phyloP scores from a whole-genome alignment of 257 asterid genomes.

The Avicennia marina region DNA sequence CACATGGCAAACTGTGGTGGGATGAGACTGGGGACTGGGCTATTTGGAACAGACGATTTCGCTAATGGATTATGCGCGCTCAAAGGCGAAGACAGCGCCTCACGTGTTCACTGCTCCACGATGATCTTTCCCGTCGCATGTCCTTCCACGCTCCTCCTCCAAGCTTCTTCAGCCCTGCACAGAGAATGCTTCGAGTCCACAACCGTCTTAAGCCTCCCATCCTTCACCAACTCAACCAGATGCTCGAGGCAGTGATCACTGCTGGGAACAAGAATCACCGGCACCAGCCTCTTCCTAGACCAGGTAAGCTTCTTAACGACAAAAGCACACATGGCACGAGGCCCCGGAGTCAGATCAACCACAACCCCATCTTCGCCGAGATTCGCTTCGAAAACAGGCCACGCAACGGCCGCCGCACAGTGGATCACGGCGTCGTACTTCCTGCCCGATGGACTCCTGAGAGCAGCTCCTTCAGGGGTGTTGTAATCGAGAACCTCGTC shows the following conservation, averaged over 20 bases:
- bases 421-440: slow-evolving; percentile 68
- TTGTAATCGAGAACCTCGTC: slow-evolving; percentile 78
- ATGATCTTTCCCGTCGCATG: slow-evolving; percentile 74
- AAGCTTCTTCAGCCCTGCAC: slow-evolving; percentile 52
- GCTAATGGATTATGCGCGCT: too few species aligned
- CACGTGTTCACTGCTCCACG: slow-evolving; percentile 24
- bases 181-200: slow-evolving; percentile 45
- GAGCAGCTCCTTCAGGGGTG: slow-evolving; percentile 54
- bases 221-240: slow-evolving; percentile 50
- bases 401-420: slow-evolving; percentile 37
- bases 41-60: too few species aligned
- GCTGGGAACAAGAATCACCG: slow-evolving; percentile 25
- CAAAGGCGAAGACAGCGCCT: not conserved
- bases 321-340: slow-evolving; percentile 32
- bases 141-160: slow-evolving; percentile 55
- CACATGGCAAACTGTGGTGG: too few species aligned
- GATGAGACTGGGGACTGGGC: too few species aligned
- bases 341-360: slow-evolving; percentile 50
- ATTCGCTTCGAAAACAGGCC: slow-evolving; percentile 58
- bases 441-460: slow-evolving; percentile 56
- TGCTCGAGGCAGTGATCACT: slow-evolving; percentile 25
- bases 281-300: slow-evolving; percentile 46
- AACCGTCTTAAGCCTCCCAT: slow-evolving; percentile 55
- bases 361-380: slow-evolving; percentile 42
- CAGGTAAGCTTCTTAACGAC: slow-evolving; percentile 37